Percentiles rank a stretch among this genome's conserved stretches.
These are phyloP conservation scores for Byssothecium circinans DNA, from an alignment of 2,329 filamentous ascomycete genomes.

Conservation along the genomic window DNA sequence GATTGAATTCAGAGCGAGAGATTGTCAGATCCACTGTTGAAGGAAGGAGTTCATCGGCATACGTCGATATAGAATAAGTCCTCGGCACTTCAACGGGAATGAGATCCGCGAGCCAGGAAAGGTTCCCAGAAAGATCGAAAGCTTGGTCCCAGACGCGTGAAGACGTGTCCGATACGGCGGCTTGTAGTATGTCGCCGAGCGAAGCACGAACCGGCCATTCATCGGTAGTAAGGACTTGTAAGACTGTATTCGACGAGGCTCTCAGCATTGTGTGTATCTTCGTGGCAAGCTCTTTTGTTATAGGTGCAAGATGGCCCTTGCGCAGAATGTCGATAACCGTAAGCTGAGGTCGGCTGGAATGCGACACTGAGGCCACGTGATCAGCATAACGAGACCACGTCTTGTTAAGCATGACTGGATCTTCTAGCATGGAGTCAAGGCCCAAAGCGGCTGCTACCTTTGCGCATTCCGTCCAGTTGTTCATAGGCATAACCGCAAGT, in stretches of 20 bases:
- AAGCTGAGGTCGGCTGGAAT: constrained; percentile 13
- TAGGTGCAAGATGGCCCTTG: constrained; percentile 26
- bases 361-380: constrained; percentile 19
- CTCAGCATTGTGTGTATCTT: constrained; percentile 26
- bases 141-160: constrained; percentile 28
- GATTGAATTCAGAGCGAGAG: constrained; percentile 55
- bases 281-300: constrained; percentile 26
- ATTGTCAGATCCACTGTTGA: constrained; percentile 56
- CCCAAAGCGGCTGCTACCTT: constrained; percentile 58
- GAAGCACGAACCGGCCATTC: constrained; percentile 29
- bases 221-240: constrained; percentile 26
- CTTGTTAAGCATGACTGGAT: constrained; percentile 42
- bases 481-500: constrained; percentile 58
- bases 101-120: constrained; percentile 24
- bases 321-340: constrained; percentile 26
- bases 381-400: constrained; percentile 50
- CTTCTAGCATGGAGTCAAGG: constrained; percentile 52
- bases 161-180: constrained; percentile 26
- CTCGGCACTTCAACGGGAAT: constrained; percentile 26
- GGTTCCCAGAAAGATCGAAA: constrained; percentile 20
- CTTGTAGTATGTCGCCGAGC: constrained; percentile 26
- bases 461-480: constrained; percentile 58
- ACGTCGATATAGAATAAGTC: constrained; percentile 47
- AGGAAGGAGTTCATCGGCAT: constrained; percentile 54
- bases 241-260: constrained; percentile 23